Conservation (phyloP, 1,284 basidiomycete species). For the Ceratobasidium sp. region DNA sequence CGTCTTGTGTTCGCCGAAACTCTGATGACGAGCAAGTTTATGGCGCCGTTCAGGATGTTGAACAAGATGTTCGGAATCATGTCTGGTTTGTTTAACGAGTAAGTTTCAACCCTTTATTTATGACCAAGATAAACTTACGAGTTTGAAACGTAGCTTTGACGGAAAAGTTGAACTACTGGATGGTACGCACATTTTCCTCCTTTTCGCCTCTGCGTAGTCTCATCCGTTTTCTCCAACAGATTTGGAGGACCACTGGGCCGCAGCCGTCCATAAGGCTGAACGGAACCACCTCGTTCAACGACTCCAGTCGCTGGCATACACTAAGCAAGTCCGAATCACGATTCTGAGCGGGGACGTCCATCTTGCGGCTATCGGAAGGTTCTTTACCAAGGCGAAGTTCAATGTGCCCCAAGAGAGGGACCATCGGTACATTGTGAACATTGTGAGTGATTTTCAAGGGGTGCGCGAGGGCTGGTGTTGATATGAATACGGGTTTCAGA, state of each 20-base stretch:
- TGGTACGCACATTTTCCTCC: conserved; percentile 47
- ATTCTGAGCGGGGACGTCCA: conserved; percentile 56
- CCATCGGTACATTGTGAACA: conserved; percentile 55
- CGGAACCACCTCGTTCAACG: conserved; percentile 58
- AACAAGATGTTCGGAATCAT: conserved; percentile 47
- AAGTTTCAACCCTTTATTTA: neutral
- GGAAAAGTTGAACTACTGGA: conserved; percentile 44
- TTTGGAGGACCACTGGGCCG: conserved; percentile 53
- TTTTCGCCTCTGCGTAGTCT: conserved; percentile 41
- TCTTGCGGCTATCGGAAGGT: conserved; percentile 50
- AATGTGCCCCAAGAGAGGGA: conserved; percentile 51
- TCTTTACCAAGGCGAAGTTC: conserved; percentile 49
- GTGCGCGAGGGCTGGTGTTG: neutral
- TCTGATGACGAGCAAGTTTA: conserved; percentile 45
- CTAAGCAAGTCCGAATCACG: conserved; percentile 52
- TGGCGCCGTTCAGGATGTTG: conserved; percentile 45
- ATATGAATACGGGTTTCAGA: neutral
- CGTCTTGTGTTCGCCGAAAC: conserved; percentile 49
- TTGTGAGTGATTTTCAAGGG: conserved; percentile 46
- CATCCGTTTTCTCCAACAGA: conserved; percentile 51
- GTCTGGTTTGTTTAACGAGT: conserved; percentile 35
- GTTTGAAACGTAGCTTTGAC: conserved; percentile 1
- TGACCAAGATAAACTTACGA: neutral
- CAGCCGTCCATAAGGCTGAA: conserved; percentile 57
- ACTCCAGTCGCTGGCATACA: conserved; percentile 50